phyloP scores from a whole-genome alignment of 257 asterid genomes.

The Linaria vulgaris region DNA sequence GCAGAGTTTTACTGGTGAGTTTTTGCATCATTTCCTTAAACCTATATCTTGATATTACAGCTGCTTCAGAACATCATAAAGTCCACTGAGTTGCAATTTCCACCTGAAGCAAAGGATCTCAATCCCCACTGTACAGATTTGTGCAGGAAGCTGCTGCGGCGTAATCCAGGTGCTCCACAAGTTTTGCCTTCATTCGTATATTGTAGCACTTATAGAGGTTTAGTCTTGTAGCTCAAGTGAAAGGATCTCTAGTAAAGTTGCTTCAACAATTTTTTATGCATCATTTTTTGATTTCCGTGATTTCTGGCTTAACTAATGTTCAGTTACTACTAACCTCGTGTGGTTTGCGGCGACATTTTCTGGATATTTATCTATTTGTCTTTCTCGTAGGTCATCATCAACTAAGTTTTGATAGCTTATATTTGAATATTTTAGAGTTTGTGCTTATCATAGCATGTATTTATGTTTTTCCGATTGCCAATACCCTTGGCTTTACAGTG shows the following conservation, averaged over 20 bases:
- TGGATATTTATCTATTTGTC: background rate
- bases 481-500: slow-evolving; percentile 42
- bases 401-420: slow-evolving; percentile 13
- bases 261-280: background rate
- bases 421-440: slow-evolving; percentile 15
- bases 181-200: slow-evolving; percentile 13
- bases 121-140: slow-evolving; percentile 65
- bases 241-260: background rate
- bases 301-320: slow-evolving; percentile 6
- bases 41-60: slow-evolving; percentile 41
- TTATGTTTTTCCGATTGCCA: slow-evolving; percentile 12
- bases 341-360: slow-evolving; percentile 8
- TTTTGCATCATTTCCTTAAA: slow-evolving; percentile 20
- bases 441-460: slow-evolving; percentile 7
- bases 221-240: background rate
- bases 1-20: slow-evolving; percentile 21
- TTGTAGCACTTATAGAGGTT: background rate
- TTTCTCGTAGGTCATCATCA: slow-evolving; percentile 6
- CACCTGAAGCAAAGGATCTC: slow-evolving; percentile 62
- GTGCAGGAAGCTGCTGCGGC: slow-evolving; percentile 73
- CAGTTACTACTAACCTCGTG: background rate
- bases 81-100: slow-evolving; percentile 74
- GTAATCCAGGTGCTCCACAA: slow-evolving; percentile 63
- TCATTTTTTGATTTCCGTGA: background rate
- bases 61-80: slow-evolving; percentile 81